Evolutionary conservation across 2,329 filamentous ascomycete genomes (phyloP).

Genomic region (Arthrobotrys musiformis): DNA sequence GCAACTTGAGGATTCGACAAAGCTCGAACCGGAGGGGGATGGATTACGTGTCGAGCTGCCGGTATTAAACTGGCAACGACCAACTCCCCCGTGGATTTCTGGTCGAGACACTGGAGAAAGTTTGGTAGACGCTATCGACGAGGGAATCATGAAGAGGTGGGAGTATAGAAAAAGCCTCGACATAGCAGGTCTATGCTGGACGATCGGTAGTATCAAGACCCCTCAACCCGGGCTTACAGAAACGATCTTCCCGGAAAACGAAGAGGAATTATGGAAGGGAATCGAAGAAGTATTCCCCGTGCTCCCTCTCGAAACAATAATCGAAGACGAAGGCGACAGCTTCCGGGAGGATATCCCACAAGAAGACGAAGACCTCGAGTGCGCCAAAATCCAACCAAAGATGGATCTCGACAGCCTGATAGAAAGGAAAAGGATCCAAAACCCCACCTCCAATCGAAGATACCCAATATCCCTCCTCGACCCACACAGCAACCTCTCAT

Average conservation of each 20-base stretch:
- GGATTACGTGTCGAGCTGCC: constrained; percentile 30
- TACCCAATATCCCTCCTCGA: neutral
- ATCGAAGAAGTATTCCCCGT: neutral
- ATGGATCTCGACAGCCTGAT: constrained; percentile 50
- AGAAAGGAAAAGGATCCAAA: neutral
- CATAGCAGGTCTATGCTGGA: constrained; percentile 48
- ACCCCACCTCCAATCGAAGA: neutral
- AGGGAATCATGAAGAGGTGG: constrained; percentile 31
- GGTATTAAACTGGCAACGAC: constrained; percentile 38
- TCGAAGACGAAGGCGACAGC: constrained; percentile 28
- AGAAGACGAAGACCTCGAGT: constrained; percentile 35
- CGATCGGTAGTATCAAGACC: neutral
- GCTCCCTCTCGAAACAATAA: constrained; percentile 1
- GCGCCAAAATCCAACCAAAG: constrained; percentile 38
- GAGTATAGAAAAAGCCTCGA: constrained; percentile 51
- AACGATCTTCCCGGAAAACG: constrained; percentile 14
- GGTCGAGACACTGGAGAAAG: neutral
- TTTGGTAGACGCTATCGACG: neutral
- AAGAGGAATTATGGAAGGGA: neutral
- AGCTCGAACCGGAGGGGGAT: neutral
- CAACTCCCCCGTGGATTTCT: constrained; percentile 19
- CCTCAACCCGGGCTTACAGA: neutral
- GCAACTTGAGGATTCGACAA: constrained; percentile 47
- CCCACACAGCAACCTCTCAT: constrained; percentile 16
- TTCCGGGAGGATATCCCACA: neutral